Evolutionary conservation across 768 basidiomycete genomes (phyloP), one percentile per base, ranked within the genome.

Genomic region (Tulasnella sp.): DNA sequence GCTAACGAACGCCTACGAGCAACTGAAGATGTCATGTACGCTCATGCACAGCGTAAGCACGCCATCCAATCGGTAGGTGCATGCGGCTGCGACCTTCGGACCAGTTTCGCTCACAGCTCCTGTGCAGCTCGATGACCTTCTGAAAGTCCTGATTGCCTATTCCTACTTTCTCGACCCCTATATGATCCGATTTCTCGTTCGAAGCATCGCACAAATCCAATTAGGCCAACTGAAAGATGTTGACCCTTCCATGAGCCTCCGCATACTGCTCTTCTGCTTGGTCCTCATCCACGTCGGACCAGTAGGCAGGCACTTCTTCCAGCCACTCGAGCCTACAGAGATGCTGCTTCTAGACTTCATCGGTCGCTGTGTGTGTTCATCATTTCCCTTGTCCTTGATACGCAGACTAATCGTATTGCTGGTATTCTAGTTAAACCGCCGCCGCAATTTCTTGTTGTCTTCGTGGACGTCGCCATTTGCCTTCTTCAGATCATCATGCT

Each of bases 31-130:
- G 71, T 59, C 32, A 74, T 74, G 73, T 69, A 63, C 62, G 47
- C 39, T 59, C 72, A 72, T 74, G 73, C 73, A 29, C 72, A 74
- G 47, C 34, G 73, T n/a, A 42, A 74, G 68, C 73, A 74, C 67
- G 72, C 66, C 72, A 36, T 74, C 32, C 68, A 74, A 32, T 74
- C 73, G 5, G 73, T 74, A 71, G 5, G 69, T 26, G 19, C 3
- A 3, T 37, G 9, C 11, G 35, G 14, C 26, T 65, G 34, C 14
- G 34, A 16, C 29, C 32, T 32, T 6, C 44, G 42, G 35, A 34
- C 22, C 32, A 41, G 39, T 29, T 35, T 69, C 16, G 26, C 40
- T 69, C 29, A 39, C n/a, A n/a, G 17, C n/a, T 3, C 7, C 19
- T 40, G n/a, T 32, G 17, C 34, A 74, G 74, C 47, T 74, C 42